Evolutionary conservation across 371 early-diverging fungal genomes (phyloP), one percentile per base, ranked within the genome.

Genomic region (Gilbertella persicaria): DNA sequence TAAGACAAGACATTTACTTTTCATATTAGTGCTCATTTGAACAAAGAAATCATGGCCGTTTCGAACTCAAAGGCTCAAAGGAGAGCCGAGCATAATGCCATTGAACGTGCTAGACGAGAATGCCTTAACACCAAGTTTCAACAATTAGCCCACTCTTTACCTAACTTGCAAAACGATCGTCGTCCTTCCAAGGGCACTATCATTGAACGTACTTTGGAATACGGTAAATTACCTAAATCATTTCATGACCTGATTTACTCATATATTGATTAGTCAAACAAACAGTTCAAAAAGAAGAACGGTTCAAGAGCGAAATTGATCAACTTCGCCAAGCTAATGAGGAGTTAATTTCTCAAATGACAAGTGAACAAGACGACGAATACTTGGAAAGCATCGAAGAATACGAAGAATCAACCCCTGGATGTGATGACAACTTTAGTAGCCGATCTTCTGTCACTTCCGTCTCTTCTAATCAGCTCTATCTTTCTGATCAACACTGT

Each of bases 61-160:
- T n/a, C n/a, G n/a, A 33, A 33, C 33, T 33, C 33, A 42, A 62
- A 72, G 48, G 85, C 85, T 8, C 83, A 87, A 55, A 73, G 77
- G 56, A 75, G 88, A 24, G 88, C 86, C 28, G 85, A 79, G 41
- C 89, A 89, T 58, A 89, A 89, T 60, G 89, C 89, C 14, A 85
- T 86, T 51, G 89, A 89, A 61, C 76, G 89, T 29, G 87, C 86
- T 25, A 71, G 89, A 28, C 81, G 89, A 41, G 89, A 89, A 69
- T 79, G 68, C 25, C 73, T 89, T 30, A 88, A 88, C 64, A 69
- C 78, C 16, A 80, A 84, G 53, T 86, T 89, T 65, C 85, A 83
- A 55, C 83, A 88, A 50, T 66, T 89, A 30, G 89, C 89, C n/a
- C 76, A 80, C 55, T 73, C 85, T 25, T 69, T 89, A 44, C 89